phyloP scores from a whole-genome alignment of 495 filamentous ascomycete species.

The Neurospora sp. region DNA sequence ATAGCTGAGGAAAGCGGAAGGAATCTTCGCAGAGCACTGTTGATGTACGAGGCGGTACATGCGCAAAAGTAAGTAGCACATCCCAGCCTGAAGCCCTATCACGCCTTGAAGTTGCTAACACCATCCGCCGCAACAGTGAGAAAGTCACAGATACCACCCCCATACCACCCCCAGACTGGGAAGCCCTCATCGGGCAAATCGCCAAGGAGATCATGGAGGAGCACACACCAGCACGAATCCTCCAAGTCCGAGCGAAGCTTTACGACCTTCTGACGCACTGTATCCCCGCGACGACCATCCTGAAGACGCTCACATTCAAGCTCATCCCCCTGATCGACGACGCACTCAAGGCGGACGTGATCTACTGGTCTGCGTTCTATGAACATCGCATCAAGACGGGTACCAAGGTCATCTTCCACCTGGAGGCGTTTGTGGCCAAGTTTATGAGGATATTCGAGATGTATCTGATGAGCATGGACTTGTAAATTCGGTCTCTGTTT shows the following conservation, averaged over 20 bases:
- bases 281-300: constrained; percentile 83
- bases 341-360: constrained; percentile 77
- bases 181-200: constrained; percentile 75
- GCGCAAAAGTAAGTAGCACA: constrained; percentile 73
- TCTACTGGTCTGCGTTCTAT: constrained; percentile 94
- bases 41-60: constrained; percentile 95
- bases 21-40: constrained; percentile 76
- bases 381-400: constrained; percentile 88
- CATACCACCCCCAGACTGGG: constrained; percentile 94
- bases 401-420: constrained; percentile 92
- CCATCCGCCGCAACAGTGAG: constrained; percentile 47
- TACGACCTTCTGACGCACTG: constrained; percentile 96
- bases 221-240: constrained; percentile 73
- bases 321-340: constrained; percentile 81
- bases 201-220: constrained; percentile 88
- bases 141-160: constrained; percentile 77
- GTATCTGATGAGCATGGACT: constrained; percentile 84
- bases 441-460: constrained; percentile 95
- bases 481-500: constrained; percentile 18
- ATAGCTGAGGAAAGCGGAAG: constrained; percentile 88
- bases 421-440: constrained; percentile 97
- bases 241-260: constrained; percentile 80
- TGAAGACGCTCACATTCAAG: constrained; percentile 91
- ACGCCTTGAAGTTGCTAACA: constrained; percentile 6
- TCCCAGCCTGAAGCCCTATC: neutral